Evolutionary conservation across 768 basidiomycete species (phyloP), one percentile per base, ranked within the genome.

Genomic region (Paxillus rubicundulus): DNA sequence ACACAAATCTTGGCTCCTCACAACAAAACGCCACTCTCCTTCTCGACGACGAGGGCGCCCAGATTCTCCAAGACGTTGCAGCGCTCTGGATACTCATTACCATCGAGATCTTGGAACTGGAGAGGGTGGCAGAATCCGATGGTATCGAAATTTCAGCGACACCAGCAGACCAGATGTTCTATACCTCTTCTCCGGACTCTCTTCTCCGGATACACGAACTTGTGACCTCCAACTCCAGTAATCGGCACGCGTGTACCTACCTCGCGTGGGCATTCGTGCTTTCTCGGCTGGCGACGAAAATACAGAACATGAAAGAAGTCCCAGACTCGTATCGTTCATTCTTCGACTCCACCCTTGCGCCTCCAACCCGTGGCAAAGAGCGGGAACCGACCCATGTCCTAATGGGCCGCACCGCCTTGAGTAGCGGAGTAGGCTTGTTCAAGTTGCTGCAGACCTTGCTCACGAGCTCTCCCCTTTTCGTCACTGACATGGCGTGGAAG

Each of bases 191-290:
- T 10, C 85, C 87, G 0, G 73, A 77, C 8, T 77, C 80, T n/a
- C 70, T 92, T 28, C 76, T 77, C 59, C 74, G 76, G 38, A 79
- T 93, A 46, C 89, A 93, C 63, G 75, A 83, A 34, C 70, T 89
- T 20, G 81, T 92, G 33, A 76, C 75, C 4, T 74, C 80, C 1
- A 76, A 87, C 46, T 66, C 77, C 1, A 76, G 81, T 48, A 81
- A 82, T 58, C 85, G 89, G 56, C 84, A 84, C 61, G 77, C 82
- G 0, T 84, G 85, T 57, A 78, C 86, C 4, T 87, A 89, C 59
- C 74, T 94, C 6, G 85, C 85, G 0, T 98, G 95, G 95, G 78
- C 92, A 0, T 91, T 85, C 62, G 81, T 94, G 1, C 78, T 96
- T 4, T 85, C 85, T 10, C 78, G 84, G 30, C 64, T 89, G n/a